phyloP scores from a whole-genome alignment of 306 rosid genomes.

The Lathyrus tuberosus region DNA sequence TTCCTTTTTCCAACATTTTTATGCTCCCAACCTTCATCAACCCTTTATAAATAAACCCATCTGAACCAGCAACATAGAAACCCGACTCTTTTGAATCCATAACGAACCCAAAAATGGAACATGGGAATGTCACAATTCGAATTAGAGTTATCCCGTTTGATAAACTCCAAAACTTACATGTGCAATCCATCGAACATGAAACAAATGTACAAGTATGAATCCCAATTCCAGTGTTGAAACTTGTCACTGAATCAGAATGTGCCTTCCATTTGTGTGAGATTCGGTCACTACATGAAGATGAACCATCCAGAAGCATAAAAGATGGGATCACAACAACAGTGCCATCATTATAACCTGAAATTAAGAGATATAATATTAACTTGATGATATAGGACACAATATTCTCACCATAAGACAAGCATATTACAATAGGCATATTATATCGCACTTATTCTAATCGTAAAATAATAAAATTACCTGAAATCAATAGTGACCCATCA shows the following conservation, averaged over 20 bases:
- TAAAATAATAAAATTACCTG: conserved; percentile 44
- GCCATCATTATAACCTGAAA: conserved; percentile 76
- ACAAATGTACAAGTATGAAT: conserved; percentile 45
- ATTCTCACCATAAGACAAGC: too few species aligned
- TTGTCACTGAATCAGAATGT: conserved; percentile 61
- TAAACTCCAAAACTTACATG: conserved; percentile 71
- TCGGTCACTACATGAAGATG: background rate
- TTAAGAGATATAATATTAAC: background rate
- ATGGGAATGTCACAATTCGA: conserved; percentile 50
- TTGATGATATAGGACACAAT: background rate
- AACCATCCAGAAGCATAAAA: conserved; percentile 48
- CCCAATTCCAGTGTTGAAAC: conserved; percentile 42
- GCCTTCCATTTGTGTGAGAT: conserved; percentile 53
- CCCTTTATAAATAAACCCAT: conserved; percentile 64
- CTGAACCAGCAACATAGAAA: conserved; percentile 66
- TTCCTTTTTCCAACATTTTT: background rate
- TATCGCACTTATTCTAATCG: background rate
- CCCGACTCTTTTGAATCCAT: conserved; percentile 45
- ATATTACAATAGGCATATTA: too few species aligned
- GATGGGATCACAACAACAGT: conserved; percentile 56
- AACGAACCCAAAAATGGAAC: conserved; percentile 51
- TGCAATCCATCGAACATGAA: conserved; percentile 64
- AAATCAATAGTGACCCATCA: conserved; percentile 69
- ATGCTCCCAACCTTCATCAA: conserved; percentile 24
- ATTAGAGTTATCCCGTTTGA: conserved; percentile 36